Conservation (phyloP, 768 basidiomycete species). For the Jaapia argillacea region DNA sequence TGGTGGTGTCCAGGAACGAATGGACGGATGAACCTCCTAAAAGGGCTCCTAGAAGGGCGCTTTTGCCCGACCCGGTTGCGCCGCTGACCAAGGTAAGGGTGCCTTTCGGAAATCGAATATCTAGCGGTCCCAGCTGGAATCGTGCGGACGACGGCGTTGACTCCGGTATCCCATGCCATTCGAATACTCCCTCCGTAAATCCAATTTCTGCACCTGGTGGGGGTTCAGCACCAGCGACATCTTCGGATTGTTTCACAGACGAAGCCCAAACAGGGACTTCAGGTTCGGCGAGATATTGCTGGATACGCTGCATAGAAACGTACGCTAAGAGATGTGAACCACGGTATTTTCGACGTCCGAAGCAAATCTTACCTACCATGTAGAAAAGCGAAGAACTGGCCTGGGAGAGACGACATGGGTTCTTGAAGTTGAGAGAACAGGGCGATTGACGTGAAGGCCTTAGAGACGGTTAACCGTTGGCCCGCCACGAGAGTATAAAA, state of each 20-base stretch:
- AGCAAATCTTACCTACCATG: constrained; percentile 30
- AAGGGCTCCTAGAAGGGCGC: constrained; percentile 48
- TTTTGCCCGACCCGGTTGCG: constrained; percentile 64
- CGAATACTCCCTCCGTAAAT: constrained; percentile 43
- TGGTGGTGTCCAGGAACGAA: constrained; percentile 2
- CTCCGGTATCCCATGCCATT: constrained; percentile 37
- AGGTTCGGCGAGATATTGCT: constrained; percentile 58
- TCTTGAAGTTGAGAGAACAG: constrained; percentile 64
- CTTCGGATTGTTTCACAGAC: constrained; percentile 33
- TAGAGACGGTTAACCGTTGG: constrained; percentile 61
- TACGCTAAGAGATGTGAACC: constrained; percentile 32
- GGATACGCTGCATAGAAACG: constrained; percentile 77
- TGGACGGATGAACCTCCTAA: constrained; percentile 45
- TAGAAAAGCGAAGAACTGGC: constrained; percentile 53
- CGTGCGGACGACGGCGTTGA: constrained; percentile 21
- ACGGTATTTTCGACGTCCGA: background rate
- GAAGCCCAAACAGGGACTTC: constrained; percentile 78
- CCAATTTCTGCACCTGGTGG: constrained; percentile 24
- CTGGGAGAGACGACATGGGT: constrained; percentile 56
- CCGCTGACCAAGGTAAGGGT: constrained; percentile 52
- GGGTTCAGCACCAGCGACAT: background rate
- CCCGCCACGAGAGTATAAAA: constrained; percentile 60
- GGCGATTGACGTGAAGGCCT: constrained; percentile 74
- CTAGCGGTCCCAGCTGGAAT: constrained; percentile 48
- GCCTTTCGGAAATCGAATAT: constrained; percentile 47